Base-by-base conservation (phyloP, 495 filamentous ascomycete species). In the Lasiosphaeria miniovina region DNA sequence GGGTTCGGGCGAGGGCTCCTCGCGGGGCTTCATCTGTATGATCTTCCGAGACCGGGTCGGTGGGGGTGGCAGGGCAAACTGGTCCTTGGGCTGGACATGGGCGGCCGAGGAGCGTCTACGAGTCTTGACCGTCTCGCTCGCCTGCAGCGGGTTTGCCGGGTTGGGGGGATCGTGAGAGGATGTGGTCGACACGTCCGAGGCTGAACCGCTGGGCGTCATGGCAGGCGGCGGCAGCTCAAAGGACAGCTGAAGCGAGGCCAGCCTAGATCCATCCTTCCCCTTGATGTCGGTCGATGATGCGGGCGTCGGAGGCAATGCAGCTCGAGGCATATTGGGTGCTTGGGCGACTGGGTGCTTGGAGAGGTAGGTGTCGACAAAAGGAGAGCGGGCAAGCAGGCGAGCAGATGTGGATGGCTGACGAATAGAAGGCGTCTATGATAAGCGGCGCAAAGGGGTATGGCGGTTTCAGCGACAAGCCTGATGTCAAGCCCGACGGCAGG, bases 11-110 rank as follows among this genome's bases (percentile, higher is more conserved):
- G 71, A 60, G 11, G 74, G 67, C 52, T 78, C 76, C 61, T 78
- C 75, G 33, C 77, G 75, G 0, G 88, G 88, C 71, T 96, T 95
- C 94, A 98, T 96, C 74, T 98, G 94, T 52, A 98, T 98, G 68
- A 98, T 98, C 77, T 92, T 97, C 63, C 95, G 86, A 35, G 91
- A 89, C 52, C 94, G 80, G 11, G 93, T 95, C 0, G 94, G 94
- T 14, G 94, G 94, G 4, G 95, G 94, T 24, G 94, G 94, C 4
- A 98, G 82, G 15, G 88, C 83, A 66, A 96, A 93, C 33, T 78
- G 66, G 58, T 86, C 82, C 60, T 84, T 80, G 41, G 83, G 77
- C 24, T 81, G 60, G 11, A 75, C 40, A 40, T 74, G 84, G 80
- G 55, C 53, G 40, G 80, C 67, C 3, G 83, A 80, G 2, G 83